Conservation (phyloP, 2,329 filamentous ascomycete species). For the Mycosphaerella sp. region DNA sequence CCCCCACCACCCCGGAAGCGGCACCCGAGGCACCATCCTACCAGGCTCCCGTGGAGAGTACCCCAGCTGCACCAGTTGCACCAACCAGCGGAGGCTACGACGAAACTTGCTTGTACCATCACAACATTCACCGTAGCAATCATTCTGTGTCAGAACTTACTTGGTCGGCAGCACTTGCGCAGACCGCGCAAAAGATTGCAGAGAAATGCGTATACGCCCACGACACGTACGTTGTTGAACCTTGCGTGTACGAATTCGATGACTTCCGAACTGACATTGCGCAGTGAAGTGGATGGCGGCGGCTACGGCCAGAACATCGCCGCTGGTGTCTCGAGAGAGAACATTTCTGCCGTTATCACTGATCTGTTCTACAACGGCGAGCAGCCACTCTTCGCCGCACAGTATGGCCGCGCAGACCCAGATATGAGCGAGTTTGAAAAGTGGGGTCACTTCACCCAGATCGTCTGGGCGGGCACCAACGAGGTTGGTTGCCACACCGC, state of each 20-base stretch:
- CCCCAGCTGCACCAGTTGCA: constrained; percentile 11
- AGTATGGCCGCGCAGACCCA: constrained; percentile 57
- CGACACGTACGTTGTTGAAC: constrained; percentile 57
- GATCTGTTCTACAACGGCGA: constrained; percentile 89
- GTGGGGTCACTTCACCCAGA: constrained; percentile 72
- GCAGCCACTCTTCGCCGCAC: constrained; percentile 48
- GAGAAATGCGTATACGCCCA: constrained; percentile 66
- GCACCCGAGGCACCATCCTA: constrained; percentile 3
- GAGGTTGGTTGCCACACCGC: constrained; percentile 57
- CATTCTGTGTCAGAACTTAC: constrained; percentile 61
- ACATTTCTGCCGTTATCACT: constrained; percentile 63
- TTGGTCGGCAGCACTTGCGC: constrained; percentile 61
- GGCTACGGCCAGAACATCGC: constrained; percentile 92
- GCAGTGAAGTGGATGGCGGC: constrained; percentile 51
- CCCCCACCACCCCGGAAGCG: neutral
- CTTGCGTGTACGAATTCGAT: neutral
- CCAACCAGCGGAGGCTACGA: constrained; percentile 27
- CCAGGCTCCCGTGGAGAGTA: constrained; percentile 11
- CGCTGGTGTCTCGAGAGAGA: constrained; percentile 52
- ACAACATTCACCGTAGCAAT: constrained; percentile 82
- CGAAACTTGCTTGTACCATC: constrained; percentile 56
- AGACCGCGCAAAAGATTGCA: constrained; percentile 60
- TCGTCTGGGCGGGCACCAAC: constrained; percentile 62
- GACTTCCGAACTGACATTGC: constrained; percentile 30
- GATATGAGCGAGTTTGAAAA: constrained; percentile 55